phyloP scores from a whole-genome alignment of 352 stramenopile genomes.

The Phytophthora podocarpi region DNA sequence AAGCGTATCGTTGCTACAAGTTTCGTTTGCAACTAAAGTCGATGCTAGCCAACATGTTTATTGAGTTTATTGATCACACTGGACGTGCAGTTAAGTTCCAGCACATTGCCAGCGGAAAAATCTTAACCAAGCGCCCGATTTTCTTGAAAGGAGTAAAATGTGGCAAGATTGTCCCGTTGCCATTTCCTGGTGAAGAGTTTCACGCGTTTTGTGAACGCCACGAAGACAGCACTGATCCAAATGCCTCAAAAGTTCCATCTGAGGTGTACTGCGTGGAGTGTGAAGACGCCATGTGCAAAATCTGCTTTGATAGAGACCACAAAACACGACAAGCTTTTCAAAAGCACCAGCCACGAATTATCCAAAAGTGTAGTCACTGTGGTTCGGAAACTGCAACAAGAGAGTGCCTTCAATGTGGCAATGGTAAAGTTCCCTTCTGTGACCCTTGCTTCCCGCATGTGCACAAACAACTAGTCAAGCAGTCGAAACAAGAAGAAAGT shows the following conservation, averaged over 20 bases:
- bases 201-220: slow-evolving; percentile 69
- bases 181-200: slow-evolving; percentile 76
- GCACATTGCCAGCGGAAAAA: slow-evolving; percentile 45
- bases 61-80: slow-evolving; percentile 63
- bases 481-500: not conserved
- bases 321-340: slow-evolving; percentile 52
- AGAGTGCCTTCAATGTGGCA: slow-evolving; percentile 67
- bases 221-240: slow-evolving; percentile 42
- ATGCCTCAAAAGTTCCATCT: slow-evolving; percentile 35
- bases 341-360: slow-evolving; percentile 38
- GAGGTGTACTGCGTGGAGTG: slow-evolving; percentile 73
- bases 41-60: slow-evolving; percentile 59
- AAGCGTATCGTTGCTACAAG: slow-evolving; percentile 53
- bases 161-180: slow-evolving; percentile 56
- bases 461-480: slow-evolving; percentile 28
- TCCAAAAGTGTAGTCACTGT: slow-evolving; percentile 60
- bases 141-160: slow-evolving; percentile 64
- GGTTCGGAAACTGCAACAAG: slow-evolving; percentile 58
- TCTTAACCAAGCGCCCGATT: slow-evolving; percentile 39
- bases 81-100: slow-evolving; percentile 47
- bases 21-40: slow-evolving; percentile 51
- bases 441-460: slow-evolving; percentile 68
- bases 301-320: slow-evolving; percentile 72
- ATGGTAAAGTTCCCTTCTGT: slow-evolving; percentile 70
- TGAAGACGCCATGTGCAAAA: slow-evolving; percentile 67